Base-by-base conservation (phyloP, 2,329 filamentous ascomycete genomes). In the Penicillium polonicum region DNA sequence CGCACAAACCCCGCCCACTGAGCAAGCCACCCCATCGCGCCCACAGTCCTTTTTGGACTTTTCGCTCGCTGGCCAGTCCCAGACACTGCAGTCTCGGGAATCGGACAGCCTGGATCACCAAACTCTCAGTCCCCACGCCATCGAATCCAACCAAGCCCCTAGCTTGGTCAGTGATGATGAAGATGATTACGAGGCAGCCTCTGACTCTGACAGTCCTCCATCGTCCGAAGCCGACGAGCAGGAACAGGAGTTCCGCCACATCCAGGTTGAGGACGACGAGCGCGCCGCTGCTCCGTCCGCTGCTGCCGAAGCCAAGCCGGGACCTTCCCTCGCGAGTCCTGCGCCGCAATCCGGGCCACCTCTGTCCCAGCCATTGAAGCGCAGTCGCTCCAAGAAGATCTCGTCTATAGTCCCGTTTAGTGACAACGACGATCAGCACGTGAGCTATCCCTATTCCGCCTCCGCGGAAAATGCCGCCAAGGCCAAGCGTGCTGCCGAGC, bases 101-200 rank as follows among this genome's bases (percentile, higher is more conserved):
- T 79, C 85, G 69, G 84, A 86, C 54, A 65, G 67, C 38, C 45
- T 72, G 19, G 68, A 71, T 36, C 69, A 68, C 17, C 79, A 80
- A 46, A 85, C 89, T 53, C 74, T 90, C 57, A 90, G 87, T 66
- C 88, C 88, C 5, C 85, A 86, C 66, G 88, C 87, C 0, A 76
- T 87, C 44, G 81, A 87, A 50, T 89, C 88, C 72, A 91, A 91
- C 73, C 89, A 90, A 64, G 88, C 89, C 9, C 89, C 89, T 23
- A 91, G 88, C 66, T 81, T 92, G 48, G 88, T 92, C 69, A 91
- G 88, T 74, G 89, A 92, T 73, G 88, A 91, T 69, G 69, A 68
- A 33, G 88, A 88, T 65, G 89, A 91, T 70, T 90, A 89, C 67
- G 88, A 89, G 64, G 87, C 70, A 15, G 75, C 88, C 55, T 90